These are phyloP conservation scores for Pelagophyceae sp. DNA, from an alignment of 352 stramenopile species.

Conservation along the genomic window DNA sequence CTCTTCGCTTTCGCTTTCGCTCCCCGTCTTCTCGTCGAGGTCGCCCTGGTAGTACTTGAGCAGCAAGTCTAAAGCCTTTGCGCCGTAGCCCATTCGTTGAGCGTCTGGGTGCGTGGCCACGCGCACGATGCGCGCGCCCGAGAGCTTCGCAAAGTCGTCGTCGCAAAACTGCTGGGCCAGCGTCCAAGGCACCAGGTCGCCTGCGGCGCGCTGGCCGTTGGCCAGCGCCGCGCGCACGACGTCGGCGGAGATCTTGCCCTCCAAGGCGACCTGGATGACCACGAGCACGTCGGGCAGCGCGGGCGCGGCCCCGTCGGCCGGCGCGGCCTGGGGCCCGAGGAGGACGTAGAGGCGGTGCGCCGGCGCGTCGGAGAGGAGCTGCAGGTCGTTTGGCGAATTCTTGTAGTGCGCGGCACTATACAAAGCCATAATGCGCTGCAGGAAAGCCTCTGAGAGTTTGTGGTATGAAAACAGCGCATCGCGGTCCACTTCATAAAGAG, in stretches of 20 bases:
- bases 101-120: constrained; percentile 95
- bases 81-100: constrained; percentile 94
- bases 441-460: constrained; percentile 83
- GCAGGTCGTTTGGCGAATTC: constrained; percentile 98
- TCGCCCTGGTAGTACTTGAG: constrained; percentile 92
- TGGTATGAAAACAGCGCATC: constrained; percentile 99
- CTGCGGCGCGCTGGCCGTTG: constrained; percentile 86
- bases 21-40: constrained; percentile 23
- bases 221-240: constrained; percentile 86
- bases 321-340: constrained; percentile 85
- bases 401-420: constrained; percentile 99
- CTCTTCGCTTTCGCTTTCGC: constrained; percentile 23
- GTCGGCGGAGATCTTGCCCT: constrained; percentile 92
- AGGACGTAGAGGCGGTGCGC: constrained; percentile 96
- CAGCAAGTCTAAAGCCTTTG: constrained; percentile 85
- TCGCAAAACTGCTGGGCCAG: constrained; percentile 99
- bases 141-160: constrained; percentile 90
- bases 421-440: constrained; percentile 69
- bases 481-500: constrained; percentile 97
- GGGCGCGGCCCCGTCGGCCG: constrained; percentile 62
- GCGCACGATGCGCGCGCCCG: constrained; percentile 89
- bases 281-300: constrained; percentile 94
- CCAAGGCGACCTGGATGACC: constrained; percentile 80
- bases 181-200: constrained; percentile 98
- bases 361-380: constrained; percentile 94